Evolutionary conservation across 805 yeast genomes (phyloP).

Genomic region (Cyberlindnera xylosilytica): DNA sequence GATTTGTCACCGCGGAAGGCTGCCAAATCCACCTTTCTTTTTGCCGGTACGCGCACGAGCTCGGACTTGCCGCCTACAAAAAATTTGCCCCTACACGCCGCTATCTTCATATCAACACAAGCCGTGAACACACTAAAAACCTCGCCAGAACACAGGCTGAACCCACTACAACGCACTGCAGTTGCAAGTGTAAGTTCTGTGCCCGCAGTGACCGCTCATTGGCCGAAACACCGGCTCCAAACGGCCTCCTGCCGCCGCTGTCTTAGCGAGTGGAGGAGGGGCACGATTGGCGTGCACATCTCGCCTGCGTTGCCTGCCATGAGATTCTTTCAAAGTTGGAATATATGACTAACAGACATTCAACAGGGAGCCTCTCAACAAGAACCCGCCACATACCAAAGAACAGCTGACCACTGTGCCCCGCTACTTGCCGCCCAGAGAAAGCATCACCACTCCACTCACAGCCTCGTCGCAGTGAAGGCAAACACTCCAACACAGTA

Average conservation of each 20-base stretch:
- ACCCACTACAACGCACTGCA: not conserved
- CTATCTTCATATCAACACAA: slow-evolving; percentile 4
- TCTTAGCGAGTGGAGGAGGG: too few relatives aligned
- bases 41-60: slow-evolving; percentile 3
- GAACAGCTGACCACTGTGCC: too few relatives aligned
- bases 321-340: not conserved
- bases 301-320: not conserved
- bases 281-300: not conserved
- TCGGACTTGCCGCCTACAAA: slow-evolving; percentile 9
- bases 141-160: not conserved
- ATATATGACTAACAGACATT: not conserved
- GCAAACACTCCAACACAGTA: not conserved
- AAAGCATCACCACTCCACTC: not conserved
- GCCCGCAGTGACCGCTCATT: too few relatives aligned
- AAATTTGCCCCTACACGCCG: slow-evolving; percentile 12
- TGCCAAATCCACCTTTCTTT: slow-evolving; percentile 7
- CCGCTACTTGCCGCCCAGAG: too few relatives aligned
- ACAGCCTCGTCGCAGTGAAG: not conserved
- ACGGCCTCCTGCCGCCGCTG: too few relatives aligned
- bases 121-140: too few relatives aligned
- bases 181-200: not conserved
- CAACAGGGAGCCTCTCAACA: not conserved
- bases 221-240: too few relatives aligned
- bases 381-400: not conserved
- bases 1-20: not conserved